Percentiles rank a stretch among this genome's conserved stretches.
Evolutionary conservation across 2,329 filamentous ascomycete species (phyloP).

Genomic region (Alternaria solani): DNA sequence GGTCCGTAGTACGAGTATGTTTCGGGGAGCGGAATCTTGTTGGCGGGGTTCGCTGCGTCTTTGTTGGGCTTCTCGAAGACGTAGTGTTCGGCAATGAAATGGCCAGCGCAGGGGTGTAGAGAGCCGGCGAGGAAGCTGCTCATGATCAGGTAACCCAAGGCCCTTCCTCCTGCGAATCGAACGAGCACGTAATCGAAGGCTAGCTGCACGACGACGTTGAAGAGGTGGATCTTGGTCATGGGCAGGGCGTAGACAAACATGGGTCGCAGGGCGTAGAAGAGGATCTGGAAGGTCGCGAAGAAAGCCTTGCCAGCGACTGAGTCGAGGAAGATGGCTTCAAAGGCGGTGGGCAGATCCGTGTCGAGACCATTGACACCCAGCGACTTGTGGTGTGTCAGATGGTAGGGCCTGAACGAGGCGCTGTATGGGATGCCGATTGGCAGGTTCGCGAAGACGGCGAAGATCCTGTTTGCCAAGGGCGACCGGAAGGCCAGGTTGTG

Average conservation of each 20-base stretch:
- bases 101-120: constrained; percentile 91
- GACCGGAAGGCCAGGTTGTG: constrained; percentile 95
- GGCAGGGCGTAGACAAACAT: constrained; percentile 93
- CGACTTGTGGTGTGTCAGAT: constrained; percentile 98
- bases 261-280: constrained; percentile 96
- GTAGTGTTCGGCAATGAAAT: constrained; percentile 96
- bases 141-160: constrained; percentile 82
- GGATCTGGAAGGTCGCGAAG: constrained; percentile 98
- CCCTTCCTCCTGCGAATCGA: constrained; percentile 65
- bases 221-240: constrained; percentile 81
- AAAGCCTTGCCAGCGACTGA: constrained; percentile 96
- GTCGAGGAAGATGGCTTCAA: constrained; percentile 93
- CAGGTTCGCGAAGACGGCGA: constrained; percentile 93
- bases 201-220: constrained; percentile 82
- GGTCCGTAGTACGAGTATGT: constrained; percentile 97
- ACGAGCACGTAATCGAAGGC: constrained; percentile 78
- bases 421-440: constrained; percentile 97
- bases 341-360: constrained; percentile 89
- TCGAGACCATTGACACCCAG: constrained; percentile 95
- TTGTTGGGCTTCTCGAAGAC: constrained; percentile 61
- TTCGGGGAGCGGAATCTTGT: constrained; percentile 72
- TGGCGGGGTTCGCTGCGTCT: constrained; percentile 62
- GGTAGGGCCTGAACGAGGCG: constrained; percentile 96
- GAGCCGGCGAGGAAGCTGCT: constrained; percentile 94
- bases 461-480: constrained; percentile 78